Base-by-base conservation (phyloP, 768 basidiomycete species). In the Trametopsis cervina region DNA sequence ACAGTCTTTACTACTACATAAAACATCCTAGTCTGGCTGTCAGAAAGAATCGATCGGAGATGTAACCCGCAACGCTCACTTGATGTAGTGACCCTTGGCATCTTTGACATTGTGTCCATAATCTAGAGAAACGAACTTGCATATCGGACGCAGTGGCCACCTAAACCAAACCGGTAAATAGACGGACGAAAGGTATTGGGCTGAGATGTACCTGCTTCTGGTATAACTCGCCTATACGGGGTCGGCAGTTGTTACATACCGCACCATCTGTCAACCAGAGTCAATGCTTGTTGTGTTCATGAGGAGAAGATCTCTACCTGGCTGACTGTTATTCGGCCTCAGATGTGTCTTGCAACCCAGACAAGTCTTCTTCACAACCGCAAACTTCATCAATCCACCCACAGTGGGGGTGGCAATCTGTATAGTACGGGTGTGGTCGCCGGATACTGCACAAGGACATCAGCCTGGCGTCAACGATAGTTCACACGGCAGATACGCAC, bases 11-110 rank as follows among this genome's bases (percentile, higher is more conserved):
- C 89, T 93, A 0, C 90, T 88, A 62, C 95, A 99, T 23, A 99
- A 71, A 7, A 98, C 96, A 61, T 99, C 96, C 89, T 96, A 56
- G 9, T 44, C 25, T 33, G 25, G 18, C 9, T 33, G 29, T 33
- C 29, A 4, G 15, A 21, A 43, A 43, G 9, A 21, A 40, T 20
- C 20, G 13, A 39, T 47, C 40, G n/a, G 7, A 33, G 17, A 27
- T 10, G 22, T 22, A 47, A 22, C 38, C 22, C 27, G 38, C 23
- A 1, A 23, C 21, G 12, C 55, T 64, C 23, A 85, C 85, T 72
- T 96, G 93, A 69, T 99, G 96, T 41, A 99, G 72, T 15, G 96
- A 99, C 12, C 96, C 96, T 63, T 99, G 96, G 71, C 96, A 99
- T 21, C 96, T 79, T 61, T 99, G 96, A 58, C 96, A 99, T 61